Percentiles rank a stretch among this genome's conserved stretches.
Evolutionary conservation across 768 basidiomycete genomes (phyloP).

Genomic region (Boletellus sp.): DNA sequence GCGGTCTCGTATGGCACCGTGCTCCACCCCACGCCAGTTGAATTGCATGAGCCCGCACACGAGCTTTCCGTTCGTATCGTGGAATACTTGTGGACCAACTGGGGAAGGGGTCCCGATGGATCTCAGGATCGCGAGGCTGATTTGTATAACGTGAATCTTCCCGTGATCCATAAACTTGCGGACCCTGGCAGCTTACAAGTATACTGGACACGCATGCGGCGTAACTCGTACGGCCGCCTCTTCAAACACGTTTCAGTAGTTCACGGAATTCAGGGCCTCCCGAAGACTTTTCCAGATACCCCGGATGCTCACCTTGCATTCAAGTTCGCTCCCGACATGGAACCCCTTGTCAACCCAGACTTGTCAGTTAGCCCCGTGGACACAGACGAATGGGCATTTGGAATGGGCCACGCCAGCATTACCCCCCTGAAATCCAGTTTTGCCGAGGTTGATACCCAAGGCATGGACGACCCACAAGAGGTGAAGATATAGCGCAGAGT

Average conservation of each 20-base stretch:
- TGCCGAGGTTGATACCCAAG: slow-evolving; percentile 43
- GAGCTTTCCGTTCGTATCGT: slow-evolving; percentile 64
- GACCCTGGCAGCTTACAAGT: slow-evolving; percentile 59
- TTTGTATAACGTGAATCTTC: slow-evolving; percentile 85
- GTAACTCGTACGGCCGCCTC: slow-evolving; percentile 77
- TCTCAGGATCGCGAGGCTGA: slow-evolving; percentile 65
- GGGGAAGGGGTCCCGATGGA: slow-evolving; percentile 69
- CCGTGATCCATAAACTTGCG: slow-evolving; percentile 66
- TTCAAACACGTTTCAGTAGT: slow-evolving; percentile 51
- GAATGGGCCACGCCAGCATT: slow-evolving; percentile 66
- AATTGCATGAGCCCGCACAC: slow-evolving; percentile 70
- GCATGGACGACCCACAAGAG: slow-evolving; percentile 6
- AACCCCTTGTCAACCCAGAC: slow-evolving; percentile 59
- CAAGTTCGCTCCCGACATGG: slow-evolving; percentile 73
- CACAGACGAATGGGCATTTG: slow-evolving; percentile 79
- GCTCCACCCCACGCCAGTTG: slow-evolving; percentile 57
- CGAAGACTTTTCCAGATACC: slow-evolving; percentile 37
- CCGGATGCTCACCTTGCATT: slow-evolving; percentile 52
- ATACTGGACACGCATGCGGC: slow-evolving; percentile 82
- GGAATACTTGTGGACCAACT: slow-evolving; percentile 73
- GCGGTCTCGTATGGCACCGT: slow-evolving; percentile 88
- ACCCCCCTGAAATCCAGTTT: slow-evolving; percentile 76
- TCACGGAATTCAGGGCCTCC: slow-evolving; percentile 17
- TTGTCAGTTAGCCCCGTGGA: slow-evolving; percentile 62
- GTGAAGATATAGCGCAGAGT: slow-evolving; percentile 40